Conservation (phyloP, 2,329 filamentous ascomycete species). For the Bipolaris sorokiniana region DNA sequence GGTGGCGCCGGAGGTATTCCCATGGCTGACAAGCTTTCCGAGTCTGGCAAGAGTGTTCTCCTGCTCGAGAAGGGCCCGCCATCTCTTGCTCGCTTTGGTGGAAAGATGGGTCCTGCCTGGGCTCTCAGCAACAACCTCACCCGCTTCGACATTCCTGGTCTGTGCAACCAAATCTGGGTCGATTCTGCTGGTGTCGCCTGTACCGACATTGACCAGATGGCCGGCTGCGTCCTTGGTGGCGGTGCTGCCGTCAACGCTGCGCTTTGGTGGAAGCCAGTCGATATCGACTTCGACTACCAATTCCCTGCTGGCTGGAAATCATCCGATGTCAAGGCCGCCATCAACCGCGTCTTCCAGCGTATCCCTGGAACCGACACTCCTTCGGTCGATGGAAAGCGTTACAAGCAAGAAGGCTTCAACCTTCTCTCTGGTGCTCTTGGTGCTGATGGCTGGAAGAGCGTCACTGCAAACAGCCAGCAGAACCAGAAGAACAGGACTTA, state of each 20-base stretch:
- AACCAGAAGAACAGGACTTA: constrained; percentile 70
- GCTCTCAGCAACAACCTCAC: constrained; percentile 66
- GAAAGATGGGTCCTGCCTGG: constrained; percentile 67
- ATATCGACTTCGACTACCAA: constrained; percentile 72
- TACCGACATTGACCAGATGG: constrained; percentile 74
- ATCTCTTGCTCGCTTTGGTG: constrained; percentile 70
- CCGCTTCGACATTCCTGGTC: constrained; percentile 73
- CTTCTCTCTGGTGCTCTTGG: constrained; percentile 66
- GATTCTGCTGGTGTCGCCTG: constrained; percentile 69
- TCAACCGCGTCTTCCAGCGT: constrained; percentile 68
- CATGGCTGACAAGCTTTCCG: constrained; percentile 65
- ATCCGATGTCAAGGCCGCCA: constrained; percentile 64
- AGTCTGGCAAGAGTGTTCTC: constrained; percentile 68
- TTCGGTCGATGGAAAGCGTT: constrained; percentile 69
- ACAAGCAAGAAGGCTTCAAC: constrained; percentile 70
- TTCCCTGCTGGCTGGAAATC: constrained; percentile 76
- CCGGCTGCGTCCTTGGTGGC: constrained; percentile 73
- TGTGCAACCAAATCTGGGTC: constrained; percentile 73
- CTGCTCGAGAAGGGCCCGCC: constrained; percentile 59
- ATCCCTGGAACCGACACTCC: constrained; percentile 73
- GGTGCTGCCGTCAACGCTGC: constrained; percentile 71
- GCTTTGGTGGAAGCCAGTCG: constrained; percentile 70
- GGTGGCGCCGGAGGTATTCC: constrained; percentile 68
- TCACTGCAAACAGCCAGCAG: constrained; percentile 66
- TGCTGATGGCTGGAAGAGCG: constrained; percentile 66